A percentile compares a stretch with the other conserved stretches of the same genome.
These are phyloP conservation scores for Achaetomiella virescens DNA, from an alignment of 495 filamentous ascomycete genomes.

Conservation along the genomic window DNA sequence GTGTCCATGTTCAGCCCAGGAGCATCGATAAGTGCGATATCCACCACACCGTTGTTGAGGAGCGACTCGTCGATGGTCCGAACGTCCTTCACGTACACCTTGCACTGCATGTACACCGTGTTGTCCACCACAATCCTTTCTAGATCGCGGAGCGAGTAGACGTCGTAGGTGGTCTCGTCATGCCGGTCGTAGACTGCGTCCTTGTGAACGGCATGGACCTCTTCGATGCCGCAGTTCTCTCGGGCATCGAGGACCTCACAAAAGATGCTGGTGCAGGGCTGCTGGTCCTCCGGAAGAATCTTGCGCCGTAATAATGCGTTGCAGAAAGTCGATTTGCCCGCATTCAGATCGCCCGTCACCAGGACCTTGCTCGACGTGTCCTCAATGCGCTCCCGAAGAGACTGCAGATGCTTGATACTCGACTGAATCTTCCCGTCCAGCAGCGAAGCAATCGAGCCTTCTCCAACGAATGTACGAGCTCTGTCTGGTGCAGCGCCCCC, in stretches of 20 bases:
- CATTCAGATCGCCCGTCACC: slow-evolving; percentile 95
- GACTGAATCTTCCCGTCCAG: slow-evolving; percentile 90
- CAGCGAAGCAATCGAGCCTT: slow-evolving; percentile 83
- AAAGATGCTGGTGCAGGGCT: slow-evolving; percentile 98
- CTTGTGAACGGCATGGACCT: slow-evolving; percentile 90
- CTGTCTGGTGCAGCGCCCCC: slow-evolving; percentile 74
- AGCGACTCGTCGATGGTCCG: slow-evolving; percentile 87
- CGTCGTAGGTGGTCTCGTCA: slow-evolving; percentile 89
- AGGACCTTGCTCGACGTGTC: slow-evolving; percentile 96
- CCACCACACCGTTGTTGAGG: slow-evolving; percentile 94
- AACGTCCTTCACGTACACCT: slow-evolving; percentile 91
- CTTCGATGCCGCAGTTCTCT: slow-evolving; percentile 84
- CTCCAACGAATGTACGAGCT: slow-evolving; percentile 94
- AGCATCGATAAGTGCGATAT: slow-evolving; percentile 95
- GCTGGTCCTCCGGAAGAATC: slow-evolving; percentile 91
- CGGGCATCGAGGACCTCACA: slow-evolving; percentile 91
- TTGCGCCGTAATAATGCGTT: slow-evolving; percentile 91
- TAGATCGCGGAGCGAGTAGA: slow-evolving; percentile 66
- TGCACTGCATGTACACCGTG: slow-evolving; percentile 83
- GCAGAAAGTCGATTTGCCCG: slow-evolving; percentile 97
- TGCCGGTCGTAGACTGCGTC: slow-evolving; percentile 74
- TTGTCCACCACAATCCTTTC: slow-evolving; percentile 89
- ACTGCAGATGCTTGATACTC: slow-evolving; percentile 81
- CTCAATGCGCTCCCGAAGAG: slow-evolving; percentile 87
- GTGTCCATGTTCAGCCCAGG: slow-evolving; percentile 94